Base-by-base conservation (phyloP, 257 asterid species). In the Rubia yunnanensis region DNA sequence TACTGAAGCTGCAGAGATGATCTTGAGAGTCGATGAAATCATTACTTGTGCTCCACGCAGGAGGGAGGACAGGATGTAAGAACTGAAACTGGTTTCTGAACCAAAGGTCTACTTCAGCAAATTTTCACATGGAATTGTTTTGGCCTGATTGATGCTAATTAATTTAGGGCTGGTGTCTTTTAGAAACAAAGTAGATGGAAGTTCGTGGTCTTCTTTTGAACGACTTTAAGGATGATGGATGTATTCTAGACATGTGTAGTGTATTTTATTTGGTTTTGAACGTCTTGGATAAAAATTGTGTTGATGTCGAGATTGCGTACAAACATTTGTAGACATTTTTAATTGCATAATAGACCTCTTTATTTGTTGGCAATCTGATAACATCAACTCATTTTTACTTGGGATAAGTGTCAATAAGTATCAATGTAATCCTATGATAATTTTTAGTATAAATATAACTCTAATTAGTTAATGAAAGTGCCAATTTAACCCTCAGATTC, bases 1-100 rank as follows among this genome's bases (percentile, higher is more conserved):
- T 59, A 91, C 92, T 2, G 98, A 91, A 77, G 95, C 98, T 44
- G 86, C 92, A 10, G 98, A 88, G 84, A 86, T 86, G 96, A 88
- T 91, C 73, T 76, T 88, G 9, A 73, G 95, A 72, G 96, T 88
- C 2, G 95, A 91, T 4, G 95, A 91, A 61, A 91, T 88, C 67
- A 86, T 91, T 68, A 88, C 96, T 10, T 88, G 94, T 60, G 95
- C 92, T 28, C 96, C 95, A 3, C 76, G 95, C 34, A 77, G 77
- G 78, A 86, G 96, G 80, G 96, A 91, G 67, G 90, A 91, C 75
- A 79, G 87, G 57, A 91, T 85, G 95, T 88, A 73, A 90, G 23
- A 18, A 65, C 26, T n/a, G 30, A 7, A 38, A 10, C 26, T 65
- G 69, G 39, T 52, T 14, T 17, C 23, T 11, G 32, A 27, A 27